Conservation (phyloP, 805 yeast genomes). For the Candida lessepsii region DNA sequence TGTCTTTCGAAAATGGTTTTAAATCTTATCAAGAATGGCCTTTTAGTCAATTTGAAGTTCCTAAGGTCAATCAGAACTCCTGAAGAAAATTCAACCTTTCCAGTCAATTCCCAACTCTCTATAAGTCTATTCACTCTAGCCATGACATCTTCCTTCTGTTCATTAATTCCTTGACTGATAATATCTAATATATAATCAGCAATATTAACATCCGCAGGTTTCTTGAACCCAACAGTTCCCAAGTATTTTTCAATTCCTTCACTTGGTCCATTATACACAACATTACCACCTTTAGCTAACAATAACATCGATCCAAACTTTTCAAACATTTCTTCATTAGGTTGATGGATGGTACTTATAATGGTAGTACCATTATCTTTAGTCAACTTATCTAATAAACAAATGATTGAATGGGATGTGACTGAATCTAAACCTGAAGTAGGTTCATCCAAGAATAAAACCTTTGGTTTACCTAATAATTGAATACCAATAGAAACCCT, state of each 20-base stretch:
- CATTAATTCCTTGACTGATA: constrained; percentile 46
- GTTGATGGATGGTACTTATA: constrained; percentile 78
- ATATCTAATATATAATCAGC: constrained; percentile 77
- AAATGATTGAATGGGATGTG: constrained; percentile 67
- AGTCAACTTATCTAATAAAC: constrained; percentile 57
- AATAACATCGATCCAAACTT: constrained; percentile 70
- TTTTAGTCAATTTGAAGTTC: constrained; percentile 26
- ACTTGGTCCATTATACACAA: constrained; percentile 64
- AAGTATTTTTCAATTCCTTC: constrained; percentile 49
- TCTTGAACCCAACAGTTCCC: constrained; percentile 42
- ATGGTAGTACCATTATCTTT: constrained; percentile 62
- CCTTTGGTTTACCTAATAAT: constrained; percentile 65
- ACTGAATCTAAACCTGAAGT: constrained; percentile 85
- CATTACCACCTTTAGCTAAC: constrained; percentile 70
- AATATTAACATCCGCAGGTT: constrained; percentile 58
- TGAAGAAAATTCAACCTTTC: not conserved
- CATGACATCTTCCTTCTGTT: constrained; percentile 20
- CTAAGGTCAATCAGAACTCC: constrained; percentile 18
- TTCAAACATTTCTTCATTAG: constrained; percentile 63
- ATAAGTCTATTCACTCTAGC: constrained; percentile 26
- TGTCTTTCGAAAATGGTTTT: constrained; percentile 33
- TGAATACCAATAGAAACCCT: constrained; percentile 82
- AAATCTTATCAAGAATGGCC: constrained; percentile 28
- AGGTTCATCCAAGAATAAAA: constrained; percentile 80
- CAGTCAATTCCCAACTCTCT: constrained; percentile 23